These are phyloP conservation scores for Thelephora ganbajun DNA, from an alignment of 768 basidiomycete genomes.

Conservation along the genomic window DNA sequence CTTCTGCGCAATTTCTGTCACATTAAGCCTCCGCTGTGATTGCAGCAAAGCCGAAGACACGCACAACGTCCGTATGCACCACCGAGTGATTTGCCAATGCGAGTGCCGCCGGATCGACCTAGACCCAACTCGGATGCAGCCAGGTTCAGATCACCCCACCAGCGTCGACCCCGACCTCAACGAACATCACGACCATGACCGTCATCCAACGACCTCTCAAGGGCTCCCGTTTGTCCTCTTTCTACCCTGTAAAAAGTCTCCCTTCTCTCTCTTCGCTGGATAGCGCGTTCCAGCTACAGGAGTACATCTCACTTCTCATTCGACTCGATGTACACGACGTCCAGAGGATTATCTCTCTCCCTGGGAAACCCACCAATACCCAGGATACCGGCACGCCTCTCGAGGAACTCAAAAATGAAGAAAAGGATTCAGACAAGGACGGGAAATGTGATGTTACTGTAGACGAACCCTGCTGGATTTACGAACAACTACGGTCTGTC, in stretches of 20 bases:
- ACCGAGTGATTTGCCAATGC: no score
- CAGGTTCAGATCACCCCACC: neutral
- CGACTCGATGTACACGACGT: slow-evolving; percentile 83
- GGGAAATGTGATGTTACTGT: slow-evolving; percentile 40
- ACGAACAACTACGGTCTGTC: slow-evolving; percentile 43
- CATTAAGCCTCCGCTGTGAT: no score
- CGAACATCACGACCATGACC: slow-evolving; percentile 2
- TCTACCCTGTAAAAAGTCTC: slow-evolving; percentile 62
- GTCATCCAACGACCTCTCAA: slow-evolving; percentile 54
- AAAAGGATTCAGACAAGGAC: slow-evolving; percentile 20
- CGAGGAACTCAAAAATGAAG: slow-evolving; percentile 19
- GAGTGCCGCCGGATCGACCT: no score
- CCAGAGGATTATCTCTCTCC: slow-evolving; percentile 63
- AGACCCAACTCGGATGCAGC: neutral
- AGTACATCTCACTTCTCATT: slow-evolving; percentile 84
- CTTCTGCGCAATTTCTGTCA: no score
- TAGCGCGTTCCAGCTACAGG: slow-evolving; percentile 90
- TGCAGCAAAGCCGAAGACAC: no score
- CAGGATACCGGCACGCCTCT: slow-evolving; percentile 12
- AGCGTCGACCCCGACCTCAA: slow-evolving; percentile 4
- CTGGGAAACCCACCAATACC: slow-evolving; percentile 30
- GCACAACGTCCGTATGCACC: no score
- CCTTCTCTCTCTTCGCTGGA: slow-evolving; percentile 64
- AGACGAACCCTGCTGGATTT: slow-evolving; percentile 78
- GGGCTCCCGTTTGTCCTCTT: slow-evolving; percentile 66